Conservation (phyloP, 768 basidiomycete genomes). For the Trametes coccinea region DNA sequence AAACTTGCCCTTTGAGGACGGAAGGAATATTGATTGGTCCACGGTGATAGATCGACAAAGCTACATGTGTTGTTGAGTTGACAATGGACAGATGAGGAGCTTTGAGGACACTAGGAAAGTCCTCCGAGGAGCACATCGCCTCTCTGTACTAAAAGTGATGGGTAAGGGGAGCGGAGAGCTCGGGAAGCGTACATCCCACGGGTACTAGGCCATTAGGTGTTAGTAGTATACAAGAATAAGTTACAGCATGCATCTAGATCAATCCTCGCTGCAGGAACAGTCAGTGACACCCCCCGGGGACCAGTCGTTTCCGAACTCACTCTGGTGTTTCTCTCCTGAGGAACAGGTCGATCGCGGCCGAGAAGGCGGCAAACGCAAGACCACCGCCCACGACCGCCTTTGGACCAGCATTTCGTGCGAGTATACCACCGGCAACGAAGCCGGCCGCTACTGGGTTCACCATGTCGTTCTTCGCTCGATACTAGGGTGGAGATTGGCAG, state of each 20-base stretch:
- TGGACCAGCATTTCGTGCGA: slow-evolving; percentile 86
- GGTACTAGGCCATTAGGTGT: slow-evolving; percentile 7
- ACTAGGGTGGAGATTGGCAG: slow-evolving; percentile 47
- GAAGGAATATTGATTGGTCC: no score
- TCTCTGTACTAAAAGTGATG: no score
- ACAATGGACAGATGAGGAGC: no score
- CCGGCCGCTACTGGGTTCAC: slow-evolving; percentile 88
- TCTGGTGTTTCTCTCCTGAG: slow-evolving; percentile 78
- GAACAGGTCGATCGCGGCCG: slow-evolving; percentile 86
- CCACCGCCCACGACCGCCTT: slow-evolving; percentile 88
- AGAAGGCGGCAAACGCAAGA: slow-evolving; percentile 91
- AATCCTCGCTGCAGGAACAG: slow-evolving; percentile 25
- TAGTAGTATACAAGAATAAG: slow-evolving; percentile 16
- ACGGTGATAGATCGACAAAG: no score
- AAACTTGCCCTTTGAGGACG: no score
- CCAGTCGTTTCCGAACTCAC: slow-evolving; percentile 41
- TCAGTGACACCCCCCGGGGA: not conserved
- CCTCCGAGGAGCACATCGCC: no score
- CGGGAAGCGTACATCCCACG: not conserved
- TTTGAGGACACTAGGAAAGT: no score
- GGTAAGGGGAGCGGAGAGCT: no score
- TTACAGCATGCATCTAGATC: slow-evolving; percentile 14
- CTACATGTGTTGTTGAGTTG: no score
- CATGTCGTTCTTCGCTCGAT: slow-evolving; percentile 95
- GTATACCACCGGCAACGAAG: slow-evolving; percentile 83